Conservation (phyloP, 768 basidiomycete genomes). For the Calocybe indica region DNA sequence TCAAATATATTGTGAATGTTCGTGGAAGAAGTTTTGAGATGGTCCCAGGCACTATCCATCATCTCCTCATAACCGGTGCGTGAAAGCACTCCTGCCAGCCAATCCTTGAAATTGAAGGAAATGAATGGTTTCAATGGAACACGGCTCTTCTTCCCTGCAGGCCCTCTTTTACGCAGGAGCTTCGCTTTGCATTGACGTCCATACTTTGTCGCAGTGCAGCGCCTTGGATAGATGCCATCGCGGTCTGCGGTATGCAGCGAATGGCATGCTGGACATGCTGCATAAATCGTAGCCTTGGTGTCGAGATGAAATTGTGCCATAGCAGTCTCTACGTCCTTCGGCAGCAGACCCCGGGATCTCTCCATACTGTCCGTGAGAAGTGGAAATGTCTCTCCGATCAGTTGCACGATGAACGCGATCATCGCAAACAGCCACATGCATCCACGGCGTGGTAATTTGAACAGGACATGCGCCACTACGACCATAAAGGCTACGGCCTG, state of each 20-base stretch:
- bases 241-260: slow-evolving; percentile 5
- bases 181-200: neutral
- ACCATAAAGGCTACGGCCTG: slow-evolving; percentile 1
- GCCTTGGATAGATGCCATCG: neutral
- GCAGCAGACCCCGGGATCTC: too few relatives aligned
- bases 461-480: slow-evolving; percentile 3
- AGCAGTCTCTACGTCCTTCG: slow-evolving; percentile 5
- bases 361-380: too few relatives aligned
- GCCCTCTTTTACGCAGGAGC: neutral
- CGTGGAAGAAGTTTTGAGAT: neutral
- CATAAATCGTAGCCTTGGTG: slow-evolving; percentile 10
- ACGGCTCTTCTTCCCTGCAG: neutral
- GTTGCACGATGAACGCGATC: slow-evolving; percentile 3
- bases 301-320: slow-evolving; percentile 10
- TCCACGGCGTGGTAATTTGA: slow-evolving; percentile 8
- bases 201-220: neutral
- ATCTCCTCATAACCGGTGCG: slow-evolving; percentile 15
- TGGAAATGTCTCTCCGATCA: too few relatives aligned
- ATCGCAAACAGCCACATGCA: slow-evolving; percentile 10
- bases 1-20: slow-evolving; percentile 20
- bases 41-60: slow-evolving; percentile 17
- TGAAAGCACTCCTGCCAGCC: slow-evolving; percentile 17
- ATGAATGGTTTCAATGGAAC: slow-evolving; percentile 16
- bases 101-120: slow-evolving; percentile 18
- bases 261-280: slow-evolving; percentile 14